Conservation (phyloP, 176 grass and related monocot genomes). For the Zizania latifolia region DNA sequence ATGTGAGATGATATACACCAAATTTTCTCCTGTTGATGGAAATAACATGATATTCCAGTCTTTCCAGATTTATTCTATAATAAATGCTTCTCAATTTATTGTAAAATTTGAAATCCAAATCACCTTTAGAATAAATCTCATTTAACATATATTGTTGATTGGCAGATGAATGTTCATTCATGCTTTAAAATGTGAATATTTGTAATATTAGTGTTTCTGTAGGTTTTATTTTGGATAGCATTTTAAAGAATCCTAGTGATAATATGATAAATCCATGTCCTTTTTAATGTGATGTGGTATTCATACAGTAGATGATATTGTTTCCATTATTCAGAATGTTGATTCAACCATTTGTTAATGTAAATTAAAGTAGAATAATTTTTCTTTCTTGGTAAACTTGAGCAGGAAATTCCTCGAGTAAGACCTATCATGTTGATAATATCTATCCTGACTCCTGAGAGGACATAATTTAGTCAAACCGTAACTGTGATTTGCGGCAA, state of each 20-base stretch:
- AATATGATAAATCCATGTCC: not conserved
- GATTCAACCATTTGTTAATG: too few relatives aligned
- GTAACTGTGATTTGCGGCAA: not conserved
- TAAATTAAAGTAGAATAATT: too few relatives aligned
- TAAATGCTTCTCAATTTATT: not conserved
- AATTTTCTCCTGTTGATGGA: not conserved
- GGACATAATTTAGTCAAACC: not conserved
- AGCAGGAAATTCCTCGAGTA: too few relatives aligned
- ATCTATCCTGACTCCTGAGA: not conserved
- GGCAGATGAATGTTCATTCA: slow-evolving; percentile 6
- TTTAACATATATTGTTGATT: not conserved
- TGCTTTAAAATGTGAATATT: not conserved
- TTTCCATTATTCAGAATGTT: not conserved
- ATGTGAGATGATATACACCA: not conserved
- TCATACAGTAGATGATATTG: not conserved
- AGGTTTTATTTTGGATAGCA: not conserved
- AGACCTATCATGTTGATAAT: not conserved
- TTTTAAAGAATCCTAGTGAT: not conserved
- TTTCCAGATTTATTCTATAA: not conserved
- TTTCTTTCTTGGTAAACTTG: too few relatives aligned
- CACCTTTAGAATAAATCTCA: not conserved
- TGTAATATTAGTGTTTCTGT: not conserved
- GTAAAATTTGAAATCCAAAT: not conserved
- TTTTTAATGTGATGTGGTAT: not conserved
- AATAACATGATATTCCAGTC: not conserved